These are phyloP conservation scores for Exophiala spinifera DNA, from an alignment of 2,329 filamentous ascomycete species.

Conservation along the genomic window DNA sequence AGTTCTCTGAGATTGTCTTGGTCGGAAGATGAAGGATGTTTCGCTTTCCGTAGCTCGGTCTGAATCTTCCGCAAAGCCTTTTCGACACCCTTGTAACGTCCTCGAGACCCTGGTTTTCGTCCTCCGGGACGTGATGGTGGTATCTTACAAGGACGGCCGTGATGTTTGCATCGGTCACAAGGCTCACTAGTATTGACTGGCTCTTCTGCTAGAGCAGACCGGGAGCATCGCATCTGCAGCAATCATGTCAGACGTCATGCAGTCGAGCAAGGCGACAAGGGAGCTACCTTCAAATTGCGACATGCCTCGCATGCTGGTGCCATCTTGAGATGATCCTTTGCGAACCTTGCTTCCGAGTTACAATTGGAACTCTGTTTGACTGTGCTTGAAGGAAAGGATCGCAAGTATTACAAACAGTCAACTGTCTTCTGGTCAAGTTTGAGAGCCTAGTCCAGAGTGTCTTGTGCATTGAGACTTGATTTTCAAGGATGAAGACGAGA, in stretches of 20 bases:
- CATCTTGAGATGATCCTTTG: background rate
- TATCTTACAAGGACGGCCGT: conserved; percentile 28
- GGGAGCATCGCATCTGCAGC: conserved; percentile 32
- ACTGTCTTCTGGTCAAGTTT: background rate
- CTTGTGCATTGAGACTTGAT: background rate
- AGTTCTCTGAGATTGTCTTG: background rate
- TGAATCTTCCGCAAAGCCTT: conserved; percentile 33
- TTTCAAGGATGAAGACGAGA: background rate
- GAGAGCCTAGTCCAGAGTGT: background rate
- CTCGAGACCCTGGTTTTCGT: conserved; percentile 30
- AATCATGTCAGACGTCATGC: background rate
- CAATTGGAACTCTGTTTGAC: no score
- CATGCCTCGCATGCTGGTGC: conserved; percentile 31
- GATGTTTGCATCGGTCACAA: conserved; percentile 32
- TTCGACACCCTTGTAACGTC: conserved; percentile 33
- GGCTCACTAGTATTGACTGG: conserved; percentile 6
- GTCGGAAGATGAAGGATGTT: background rate
- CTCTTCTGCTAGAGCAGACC: conserved; percentile 11
- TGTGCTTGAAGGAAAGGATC: background rate
- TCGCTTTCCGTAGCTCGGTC: conserved; percentile 27
- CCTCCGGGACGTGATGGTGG: conserved; percentile 31
- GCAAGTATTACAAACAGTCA: background rate
- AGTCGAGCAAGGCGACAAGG: background rate
- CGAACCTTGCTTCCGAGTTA: no score
- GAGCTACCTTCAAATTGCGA: conserved; percentile 13